Conservation (phyloP, 108 stramenopile genomes). For the Hondaea fermentalgiana region DNA sequence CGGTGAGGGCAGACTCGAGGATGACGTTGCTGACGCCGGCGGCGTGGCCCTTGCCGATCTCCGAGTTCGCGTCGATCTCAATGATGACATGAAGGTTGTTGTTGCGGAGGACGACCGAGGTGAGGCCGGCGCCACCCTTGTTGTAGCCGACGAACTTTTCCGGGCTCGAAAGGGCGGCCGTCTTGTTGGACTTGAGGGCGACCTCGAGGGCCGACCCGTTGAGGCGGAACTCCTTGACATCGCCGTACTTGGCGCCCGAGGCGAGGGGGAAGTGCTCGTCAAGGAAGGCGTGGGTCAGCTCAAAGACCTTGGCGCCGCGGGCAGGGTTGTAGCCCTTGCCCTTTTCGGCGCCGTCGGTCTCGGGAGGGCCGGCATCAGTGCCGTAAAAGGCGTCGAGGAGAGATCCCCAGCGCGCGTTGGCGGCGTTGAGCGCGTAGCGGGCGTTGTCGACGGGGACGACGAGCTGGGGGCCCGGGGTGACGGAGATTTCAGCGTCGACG, state of each 20-base stretch:
- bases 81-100: slow-evolving; percentile 18
- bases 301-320: not conserved
- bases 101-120: slow-evolving; percentile 18
- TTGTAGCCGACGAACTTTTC: not conserved
- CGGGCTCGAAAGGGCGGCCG: not conserved
- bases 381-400: slow-evolving; percentile 27
- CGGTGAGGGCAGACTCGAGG: slow-evolving; percentile 13
- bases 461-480: slow-evolving; percentile 20
- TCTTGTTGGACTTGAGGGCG: not conserved
- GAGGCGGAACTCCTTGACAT: not conserved
- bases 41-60: not conserved
- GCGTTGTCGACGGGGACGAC: slow-evolving; percentile 26
- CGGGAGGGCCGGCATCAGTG: slow-evolving; percentile 1
- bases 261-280: slow-evolving; percentile 16
- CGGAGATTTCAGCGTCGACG: slow-evolving; percentile 12
- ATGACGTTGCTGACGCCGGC: not conserved
- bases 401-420: slow-evolving; percentile 25
- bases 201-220: not conserved
- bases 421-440: slow-evolving; percentile 30
- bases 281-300: not conserved
- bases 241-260: not conserved
- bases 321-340: slow-evolving; percentile 17
- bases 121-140: not conserved
- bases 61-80: slow-evolving; percentile 2
- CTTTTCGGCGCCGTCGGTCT: not conserved